These are phyloP conservation scores for Durotheca rogersii DNA, from an alignment of 495 filamentous ascomycete genomes.

Conservation along the genomic window DNA sequence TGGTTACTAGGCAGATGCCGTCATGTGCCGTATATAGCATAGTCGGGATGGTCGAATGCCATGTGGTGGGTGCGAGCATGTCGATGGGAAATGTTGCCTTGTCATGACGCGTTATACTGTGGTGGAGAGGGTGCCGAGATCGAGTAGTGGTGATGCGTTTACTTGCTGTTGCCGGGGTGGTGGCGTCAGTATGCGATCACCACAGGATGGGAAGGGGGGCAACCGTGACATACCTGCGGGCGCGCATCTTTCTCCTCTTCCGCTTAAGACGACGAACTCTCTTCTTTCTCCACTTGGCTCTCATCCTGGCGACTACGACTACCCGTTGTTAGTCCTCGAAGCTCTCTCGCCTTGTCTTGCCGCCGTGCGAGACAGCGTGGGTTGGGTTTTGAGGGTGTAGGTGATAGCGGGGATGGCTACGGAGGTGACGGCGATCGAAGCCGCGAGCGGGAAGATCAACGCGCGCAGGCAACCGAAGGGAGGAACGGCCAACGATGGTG, in stretches of 20 bases:
- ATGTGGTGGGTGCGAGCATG: slow-evolving; percentile 20
- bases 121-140: slow-evolving; percentile 56
- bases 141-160: slow-evolving; percentile 60
- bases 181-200: slow-evolving; percentile 3
- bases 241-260: slow-evolving; percentile 99
- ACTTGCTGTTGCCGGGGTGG: slow-evolving; percentile 59
- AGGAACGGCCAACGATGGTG: no score
- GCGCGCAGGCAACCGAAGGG: slow-evolving; percentile 6
- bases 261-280: slow-evolving; percentile 94
- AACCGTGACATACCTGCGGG: slow-evolving; percentile 64
- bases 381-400: neutral
- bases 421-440: slow-evolving; percentile 3
- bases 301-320: slow-evolving; percentile 69
- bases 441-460: neutral
- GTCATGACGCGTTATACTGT: slow-evolving; percentile 34
- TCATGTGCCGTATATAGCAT: slow-evolving; percentile 7
- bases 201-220: neutral
- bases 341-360: slow-evolving; percentile 10
- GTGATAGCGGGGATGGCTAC: slow-evolving; percentile 21
- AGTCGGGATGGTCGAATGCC: slow-evolving; percentile 5
- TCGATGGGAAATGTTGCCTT: slow-evolving; percentile 29
- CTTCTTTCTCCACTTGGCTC: slow-evolving; percentile 99
- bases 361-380: slow-evolving; percentile 19
- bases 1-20: slow-evolving; percentile 6
- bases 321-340: slow-evolving; percentile 20